Conservation (phyloP, 306 rosid genomes). For the Trichosanthes truncata region DNA sequence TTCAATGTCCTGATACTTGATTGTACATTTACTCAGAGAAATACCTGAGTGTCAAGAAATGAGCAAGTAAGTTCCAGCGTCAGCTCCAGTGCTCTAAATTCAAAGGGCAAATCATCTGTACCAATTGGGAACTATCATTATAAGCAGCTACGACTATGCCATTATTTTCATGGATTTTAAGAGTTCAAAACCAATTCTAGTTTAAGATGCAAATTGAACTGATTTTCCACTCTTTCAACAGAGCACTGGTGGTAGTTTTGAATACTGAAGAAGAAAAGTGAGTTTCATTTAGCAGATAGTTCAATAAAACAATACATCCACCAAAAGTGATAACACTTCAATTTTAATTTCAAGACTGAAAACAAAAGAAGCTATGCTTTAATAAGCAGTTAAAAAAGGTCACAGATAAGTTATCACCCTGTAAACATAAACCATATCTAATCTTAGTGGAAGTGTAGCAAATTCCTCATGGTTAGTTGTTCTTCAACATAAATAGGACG, state of each 20-base stretch:
- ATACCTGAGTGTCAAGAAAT: conserved; percentile 90
- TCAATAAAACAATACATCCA: background rate
- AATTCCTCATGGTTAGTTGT: background rate
- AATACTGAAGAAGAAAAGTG: background rate
- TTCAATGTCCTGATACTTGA: background rate
- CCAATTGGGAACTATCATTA: conserved; percentile 7
- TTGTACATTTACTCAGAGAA: background rate
- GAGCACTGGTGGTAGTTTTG: background rate
- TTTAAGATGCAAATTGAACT: background rate
- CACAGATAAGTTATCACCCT: background rate
- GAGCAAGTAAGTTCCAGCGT: conserved; percentile 86
- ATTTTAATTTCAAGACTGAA: background rate
- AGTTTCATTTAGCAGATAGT: background rate
- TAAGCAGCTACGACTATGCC: background rate
- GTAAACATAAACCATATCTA: background rate
- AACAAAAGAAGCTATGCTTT: background rate
- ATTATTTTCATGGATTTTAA: background rate
- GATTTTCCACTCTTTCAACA: background rate
- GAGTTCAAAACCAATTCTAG: background rate
- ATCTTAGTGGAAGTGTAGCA: background rate
- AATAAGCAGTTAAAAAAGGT: background rate
- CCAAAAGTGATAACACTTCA: background rate
- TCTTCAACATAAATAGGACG: background rate
- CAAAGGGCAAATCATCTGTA: conserved; percentile 91
- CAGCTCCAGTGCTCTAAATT: conserved; percentile 84